A percentile compares a stretch with the other conserved stretches of the same genome.
Conservation (phyloP, 169 alveolate genomes). For the Eimeria sp. region DNA sequence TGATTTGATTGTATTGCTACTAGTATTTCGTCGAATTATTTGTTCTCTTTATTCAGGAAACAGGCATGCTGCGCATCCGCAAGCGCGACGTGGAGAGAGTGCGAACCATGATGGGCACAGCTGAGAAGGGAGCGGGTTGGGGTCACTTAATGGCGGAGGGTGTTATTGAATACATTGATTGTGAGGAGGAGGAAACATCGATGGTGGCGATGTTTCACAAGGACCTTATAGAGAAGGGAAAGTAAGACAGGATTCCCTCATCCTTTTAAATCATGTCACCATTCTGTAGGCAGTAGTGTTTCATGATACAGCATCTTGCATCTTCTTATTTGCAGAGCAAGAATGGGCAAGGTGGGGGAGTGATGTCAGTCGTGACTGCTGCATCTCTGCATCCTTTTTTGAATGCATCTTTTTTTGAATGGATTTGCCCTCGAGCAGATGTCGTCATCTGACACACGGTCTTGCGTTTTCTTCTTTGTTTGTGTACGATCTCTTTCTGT, state of each 20-base stretch:
- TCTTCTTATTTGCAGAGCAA: no score
- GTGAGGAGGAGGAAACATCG: slow-evolving; percentile 99
- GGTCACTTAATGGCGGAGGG: slow-evolving; percentile 95
- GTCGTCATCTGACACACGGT: no score
- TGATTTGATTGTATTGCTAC: neutral
- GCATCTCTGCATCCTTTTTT: no score
- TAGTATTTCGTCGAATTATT: neutral
- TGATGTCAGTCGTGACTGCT: no score
- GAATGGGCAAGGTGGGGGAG: no score
- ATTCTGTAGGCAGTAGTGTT: no score
- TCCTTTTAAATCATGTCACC: neutral
- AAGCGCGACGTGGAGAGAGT: slow-evolving; percentile 33
- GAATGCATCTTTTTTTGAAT: no score
- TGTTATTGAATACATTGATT: slow-evolving; percentile 99
- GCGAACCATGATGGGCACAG: neutral
- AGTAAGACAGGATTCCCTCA: slow-evolving; percentile 77
- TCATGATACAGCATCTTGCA: no score
- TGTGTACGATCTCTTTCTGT: no score
- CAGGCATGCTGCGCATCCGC: slow-evolving; percentile 6
- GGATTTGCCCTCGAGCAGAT: no score
- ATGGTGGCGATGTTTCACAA: slow-evolving; percentile 99
- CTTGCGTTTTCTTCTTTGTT: no score
- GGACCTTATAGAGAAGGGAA: slow-evolving; percentile 89
- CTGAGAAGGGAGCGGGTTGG: slow-evolving; percentile 74
- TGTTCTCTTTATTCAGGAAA: neutral